Evolutionary conservation across 2,329 filamentous ascomycete genomes (phyloP), one percentile per base, ranked within the genome.

Genomic region (Verticillium zaregamsianum): DNA sequence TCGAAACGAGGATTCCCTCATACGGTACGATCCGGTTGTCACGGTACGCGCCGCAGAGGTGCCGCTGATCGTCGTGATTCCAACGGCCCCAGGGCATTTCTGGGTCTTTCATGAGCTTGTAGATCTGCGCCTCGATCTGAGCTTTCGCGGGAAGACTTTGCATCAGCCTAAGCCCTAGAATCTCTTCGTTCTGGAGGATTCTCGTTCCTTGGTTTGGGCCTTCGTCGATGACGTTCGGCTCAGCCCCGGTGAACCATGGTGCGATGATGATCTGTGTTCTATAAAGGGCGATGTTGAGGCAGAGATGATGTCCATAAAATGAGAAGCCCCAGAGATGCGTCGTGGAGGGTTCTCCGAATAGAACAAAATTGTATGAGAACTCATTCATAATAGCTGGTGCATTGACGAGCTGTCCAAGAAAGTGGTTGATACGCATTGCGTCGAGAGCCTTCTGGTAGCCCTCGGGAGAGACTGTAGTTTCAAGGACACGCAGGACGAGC

Each of bases 31-130:
- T 74, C 12, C 90, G 83, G 72, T 94, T 95, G 68, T 94, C 91
- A 12, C 90, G 84, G 71, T 90, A 92, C 0, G 91, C 91, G 39
- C 91, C 91, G 70, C 90, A 91, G 5, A 92, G 72, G 68, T 93
- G 90, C 6, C 90, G 82, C 76, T 93, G 90, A 71, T 94, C 91
- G 68, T 92, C 90, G 66, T 88, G 88, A 71, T 93, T 93, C 90
- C 90, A 93, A 7, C 90, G 82, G 9, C 87, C 88, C 15, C 77
- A 74, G 3, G 83, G 85, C 89, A 92, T 92, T 0, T 75, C 80
- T 0, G 85, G 83, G 61, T 92, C 90, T 25, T 82, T 79, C 75
- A 92, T 80, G 0, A 79, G 66, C 59, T 81, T 80, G 71, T 84
- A 92, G 0, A 85, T 76, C 62, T 85, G 85, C 0, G 87, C 86